Base-by-base conservation (phyloP, 257 asterid genomes). In the Coffea canephora region DNA sequence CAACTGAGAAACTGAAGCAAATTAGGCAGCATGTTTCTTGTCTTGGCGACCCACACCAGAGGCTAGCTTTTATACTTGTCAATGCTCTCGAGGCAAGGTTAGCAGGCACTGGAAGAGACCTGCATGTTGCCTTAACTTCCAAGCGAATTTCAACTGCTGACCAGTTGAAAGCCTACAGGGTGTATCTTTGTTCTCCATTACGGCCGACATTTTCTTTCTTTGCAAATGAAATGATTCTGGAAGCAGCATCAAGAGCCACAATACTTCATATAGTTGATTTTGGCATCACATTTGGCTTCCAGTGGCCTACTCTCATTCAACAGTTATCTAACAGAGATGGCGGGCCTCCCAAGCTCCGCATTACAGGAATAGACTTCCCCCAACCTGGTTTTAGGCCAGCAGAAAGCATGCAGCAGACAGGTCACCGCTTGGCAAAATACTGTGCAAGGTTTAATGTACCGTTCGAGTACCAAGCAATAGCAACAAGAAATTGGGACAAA, bases 351-450 rank as follows among this genome's bases (percentile, higher is more conserved):
- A 77, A 71, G 73, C 79, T 82, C 8, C 77, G 81, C 18, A 77
- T 82, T 34, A 82, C 85, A 0, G 85, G 85, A 2, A 77, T 82
- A 14, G 82, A 77, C 23, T 27, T 64, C n/a, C 85, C 85, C 65
- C 82, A 77, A 57, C 43, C 85, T 10, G 82, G 85, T 1, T 64
- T 82, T 41, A 36, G 75, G n/a, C 85, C 82, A 5, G 50, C 68
- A 36, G 85, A 82, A 27, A 16, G 36, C 25, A 19, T 70, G 4
- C 78, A 82, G 27, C 70, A 70, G 75, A 77, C 85, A 3, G 85
- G 85, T 0, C 74, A 18, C 12, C 85, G 82, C 39, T 41, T 82
- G 59, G 85, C 81, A 36, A 50, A 69, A 57, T 82, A 82, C 45
- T 82, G 85, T 49, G 67, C 48, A 27, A 77, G 85, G 11, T 82